Base-by-base conservation (phyloP, 2,329 filamentous ascomycete species). In the Fusarium sp. region DNA sequence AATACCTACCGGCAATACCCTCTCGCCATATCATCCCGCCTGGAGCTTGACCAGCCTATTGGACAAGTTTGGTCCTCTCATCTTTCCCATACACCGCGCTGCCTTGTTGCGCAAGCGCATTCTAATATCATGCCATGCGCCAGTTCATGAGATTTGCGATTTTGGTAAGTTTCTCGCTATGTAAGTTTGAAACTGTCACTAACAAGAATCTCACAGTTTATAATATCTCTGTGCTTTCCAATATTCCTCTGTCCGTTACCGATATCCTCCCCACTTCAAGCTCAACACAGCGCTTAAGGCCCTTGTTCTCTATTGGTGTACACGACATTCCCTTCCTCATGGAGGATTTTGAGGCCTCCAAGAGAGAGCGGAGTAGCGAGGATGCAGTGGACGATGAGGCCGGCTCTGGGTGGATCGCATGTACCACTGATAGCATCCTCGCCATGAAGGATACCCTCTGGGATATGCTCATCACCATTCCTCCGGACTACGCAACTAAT, bases 371-470 rank as follows among this genome's bases (percentile, higher is more conserved):
- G 37, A 79, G 77, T 48, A 81, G 84, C 50, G 81, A 83, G 54
- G 81, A 81, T 48, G 81, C 82, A 13, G 79, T 83, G 18, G 82
- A 84, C 39, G 88, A 87, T 27, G 87, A 90, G 48, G 81, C 84
- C 27, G 87, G 87, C 35, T 84, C 88, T 16, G 94, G 95, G 43
- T 99, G 95, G 95, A 92, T 98, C 68, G 97, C 96, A 14, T 98
- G 95, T 82, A 98, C 96, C 4, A 98, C 96, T 2, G 97, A 99
- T 84, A 96, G 94, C 79, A 97, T 99, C 68, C 88, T 99, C 16
- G 92, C 91, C 56, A 93, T 94, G 83, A 98, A 98, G 84, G 90
- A 92, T 60, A 90, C 93, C 3, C 89, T 99, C 3, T 98, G 95
- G 87, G 97, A 99, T 81, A 88, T 98, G 77, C 89, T 98, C 43